Percentiles rank a stretch among this genome's conserved stretches.
Evolutionary conservation across 805 yeast genomes (phyloP).

Genomic region (Wickerhamomyces xylosicus): DNA sequence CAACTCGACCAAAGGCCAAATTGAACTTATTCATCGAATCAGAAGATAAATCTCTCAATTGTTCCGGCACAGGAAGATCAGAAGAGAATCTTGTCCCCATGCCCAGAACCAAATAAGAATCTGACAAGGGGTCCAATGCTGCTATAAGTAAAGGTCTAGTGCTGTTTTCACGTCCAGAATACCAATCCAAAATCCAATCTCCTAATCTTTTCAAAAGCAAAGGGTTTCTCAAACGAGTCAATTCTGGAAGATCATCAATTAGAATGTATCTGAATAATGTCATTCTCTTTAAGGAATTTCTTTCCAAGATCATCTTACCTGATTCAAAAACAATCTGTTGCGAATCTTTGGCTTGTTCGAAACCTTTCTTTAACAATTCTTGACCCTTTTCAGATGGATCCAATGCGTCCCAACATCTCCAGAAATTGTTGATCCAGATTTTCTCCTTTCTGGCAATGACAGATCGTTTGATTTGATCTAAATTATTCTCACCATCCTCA

Average conservation of each 20-base stretch:
- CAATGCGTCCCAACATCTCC: slow-evolving; percentile 60
- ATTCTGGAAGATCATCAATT: slow-evolving; percentile 79
- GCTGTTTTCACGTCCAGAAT: slow-evolving; percentile 63
- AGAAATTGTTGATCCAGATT: slow-evolving; percentile 66
- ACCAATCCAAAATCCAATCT: slow-evolving; percentile 82
- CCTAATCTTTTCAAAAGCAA: slow-evolving; percentile 77
- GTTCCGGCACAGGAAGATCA: background rate
- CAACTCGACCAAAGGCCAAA: background rate
- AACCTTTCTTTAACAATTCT: slow-evolving; percentile 54
- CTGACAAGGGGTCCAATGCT: slow-evolving; percentile 58
- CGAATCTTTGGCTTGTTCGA: slow-evolving; percentile 72
- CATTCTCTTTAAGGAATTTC: slow-evolving; percentile 68
- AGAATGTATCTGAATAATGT: slow-evolving; percentile 80
- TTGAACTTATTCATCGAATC: background rate
- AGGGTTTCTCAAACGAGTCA: slow-evolving; percentile 74
- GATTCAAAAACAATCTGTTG: slow-evolving; percentile 81
- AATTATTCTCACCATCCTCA: slow-evolving; percentile 21
- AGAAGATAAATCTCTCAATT: background rate
- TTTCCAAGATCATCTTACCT: slow-evolving; percentile 83
- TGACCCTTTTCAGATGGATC: slow-evolving; percentile 25
- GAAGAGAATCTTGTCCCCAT: slow-evolving; percentile 62
- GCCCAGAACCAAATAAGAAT: slow-evolving; percentile 82
- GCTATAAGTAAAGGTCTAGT: slow-evolving; percentile 81
- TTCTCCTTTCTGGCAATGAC: slow-evolving; percentile 36
- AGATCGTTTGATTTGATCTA: slow-evolving; percentile 1